Conservation (phyloP, 1,284 basidiomycete genomes). For the Agaricales sp. region DNA sequence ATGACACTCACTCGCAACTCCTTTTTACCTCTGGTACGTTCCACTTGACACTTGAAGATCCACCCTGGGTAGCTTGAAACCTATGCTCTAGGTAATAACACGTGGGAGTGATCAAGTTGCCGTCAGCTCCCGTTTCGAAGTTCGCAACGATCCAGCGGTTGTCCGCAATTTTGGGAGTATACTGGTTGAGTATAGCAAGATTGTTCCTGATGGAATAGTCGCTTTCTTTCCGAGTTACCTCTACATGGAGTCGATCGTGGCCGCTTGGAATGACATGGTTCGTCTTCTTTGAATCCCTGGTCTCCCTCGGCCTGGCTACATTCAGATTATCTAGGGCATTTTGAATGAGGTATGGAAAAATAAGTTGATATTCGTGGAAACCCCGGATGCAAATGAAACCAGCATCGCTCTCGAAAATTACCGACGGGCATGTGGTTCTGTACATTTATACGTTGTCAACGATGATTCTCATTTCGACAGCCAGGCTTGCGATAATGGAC, state of each 20-base stretch:
- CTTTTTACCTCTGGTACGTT: slow-evolving; percentile 86
- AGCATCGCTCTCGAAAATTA: slow-evolving; percentile 98
- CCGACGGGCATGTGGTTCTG: slow-evolving; percentile 54
- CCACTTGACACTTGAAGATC: slow-evolving; percentile 5
- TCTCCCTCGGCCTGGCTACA: background rate
- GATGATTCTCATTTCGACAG: background rate
- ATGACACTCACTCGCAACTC: slow-evolving; percentile 98
- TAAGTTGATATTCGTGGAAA: slow-evolving; percentile 99
- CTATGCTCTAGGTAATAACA: slow-evolving; percentile 75
- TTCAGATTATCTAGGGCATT: slow-evolving; percentile 60
- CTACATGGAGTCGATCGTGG: slow-evolving; percentile 99
- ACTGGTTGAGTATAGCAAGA: slow-evolving; percentile 95
- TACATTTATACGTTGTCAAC: background rate
- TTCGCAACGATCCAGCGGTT: slow-evolving; percentile 97
- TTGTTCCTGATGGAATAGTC: slow-evolving; percentile 98
- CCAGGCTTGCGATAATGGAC: slow-evolving; percentile 96
- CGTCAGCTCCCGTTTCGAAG: slow-evolving; percentile 98
- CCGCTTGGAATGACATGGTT: slow-evolving; percentile 99
- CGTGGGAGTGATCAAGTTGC: slow-evolving; percentile 98
- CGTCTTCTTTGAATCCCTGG: slow-evolving; percentile 16
- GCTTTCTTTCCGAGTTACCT: slow-evolving; percentile 99
- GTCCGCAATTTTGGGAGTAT: slow-evolving; percentile 99
- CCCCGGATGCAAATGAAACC: slow-evolving; percentile 98
- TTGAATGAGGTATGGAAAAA: slow-evolving; percentile 99
- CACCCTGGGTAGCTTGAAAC: background rate